Percentiles rank a stretch among this genome's conserved stretches.
These are phyloP conservation scores for Leccinum olivaceopallidum DNA, from an alignment of 768 basidiomycete species.

Conservation along the genomic window DNA sequence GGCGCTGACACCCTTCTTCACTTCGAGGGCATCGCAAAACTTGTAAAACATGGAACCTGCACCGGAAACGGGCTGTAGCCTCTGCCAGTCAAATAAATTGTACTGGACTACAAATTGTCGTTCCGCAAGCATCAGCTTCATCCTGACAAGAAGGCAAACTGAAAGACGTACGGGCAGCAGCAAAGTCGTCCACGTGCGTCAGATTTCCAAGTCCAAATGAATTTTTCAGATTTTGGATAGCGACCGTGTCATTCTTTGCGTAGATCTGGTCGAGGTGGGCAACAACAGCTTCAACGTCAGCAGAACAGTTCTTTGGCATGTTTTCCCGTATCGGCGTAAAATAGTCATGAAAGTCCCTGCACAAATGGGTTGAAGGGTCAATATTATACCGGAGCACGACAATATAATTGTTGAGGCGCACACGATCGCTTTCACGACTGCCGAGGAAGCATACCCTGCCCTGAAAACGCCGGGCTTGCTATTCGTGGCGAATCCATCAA, in stretches of 20 bases:
- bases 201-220: slow-evolving; percentile 58
- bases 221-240: slow-evolving; percentile 56
- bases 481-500: slow-evolving; percentile 11
- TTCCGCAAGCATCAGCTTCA: slow-evolving; percentile 18
- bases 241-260: slow-evolving; percentile 40
- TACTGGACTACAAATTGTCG: slow-evolving; percentile 42
- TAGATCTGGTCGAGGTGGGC: slow-evolving; percentile 61
- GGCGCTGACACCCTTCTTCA: slow-evolving; percentile 44
- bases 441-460: slow-evolving; percentile 48
- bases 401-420: slow-evolving; percentile 21
- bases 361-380: neutral
- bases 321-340: slow-evolving; percentile 68
- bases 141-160: neutral
- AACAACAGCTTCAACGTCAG: slow-evolving; percentile 67
- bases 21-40: slow-evolving; percentile 42
- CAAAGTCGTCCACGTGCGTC: slow-evolving; percentile 66
- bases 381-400: neutral
- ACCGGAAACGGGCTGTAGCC: slow-evolving; percentile 51
- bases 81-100: slow-evolving; percentile 69
- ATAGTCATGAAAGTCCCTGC: slow-evolving; percentile 42
- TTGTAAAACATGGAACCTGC: slow-evolving; percentile 37
- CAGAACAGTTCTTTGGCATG: slow-evolving; percentile 74
- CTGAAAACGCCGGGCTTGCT: slow-evolving; percentile 42
- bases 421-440: slow-evolving; percentile 46
- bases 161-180: slow-evolving; percentile 47